phyloP scores from a whole-genome alignment of 2,329 filamentous ascomycete species.

The Gaeumannomyces tritici region DNA sequence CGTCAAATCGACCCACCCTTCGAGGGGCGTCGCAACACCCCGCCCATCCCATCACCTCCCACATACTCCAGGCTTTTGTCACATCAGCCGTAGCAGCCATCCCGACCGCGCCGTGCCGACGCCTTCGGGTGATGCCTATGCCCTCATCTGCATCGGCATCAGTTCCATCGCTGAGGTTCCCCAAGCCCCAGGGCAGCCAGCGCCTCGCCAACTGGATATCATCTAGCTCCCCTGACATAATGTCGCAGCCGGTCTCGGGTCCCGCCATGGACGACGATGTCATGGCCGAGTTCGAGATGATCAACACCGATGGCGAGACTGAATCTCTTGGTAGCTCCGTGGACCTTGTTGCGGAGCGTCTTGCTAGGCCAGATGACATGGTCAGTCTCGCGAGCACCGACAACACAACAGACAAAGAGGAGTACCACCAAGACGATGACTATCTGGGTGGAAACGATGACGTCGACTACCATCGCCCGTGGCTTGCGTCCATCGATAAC shows the following conservation, averaged over 20 bases:
- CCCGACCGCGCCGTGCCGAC: neutral
- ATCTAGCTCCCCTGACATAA: slow-evolving; percentile 46
- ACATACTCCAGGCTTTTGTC: neutral
- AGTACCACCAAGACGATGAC: slow-evolving; percentile 30
- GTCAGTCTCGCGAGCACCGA: slow-evolving; percentile 18
- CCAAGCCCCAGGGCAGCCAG: slow-evolving; percentile 43
- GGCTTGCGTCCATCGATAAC: neutral
- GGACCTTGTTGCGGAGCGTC: slow-evolving; percentile 8
- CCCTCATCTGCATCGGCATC: slow-evolving; percentile 24
- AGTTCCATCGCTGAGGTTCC: slow-evolving; percentile 45
- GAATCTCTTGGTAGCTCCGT: slow-evolving; percentile 24
- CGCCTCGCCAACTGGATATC: slow-evolving; percentile 51
- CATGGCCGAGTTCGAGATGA: slow-evolving; percentile 52
- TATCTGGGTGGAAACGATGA: slow-evolving; percentile 16
- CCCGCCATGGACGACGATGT: slow-evolving; percentile 48
- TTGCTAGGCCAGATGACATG: slow-evolving; percentile 16
- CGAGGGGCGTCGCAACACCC: neutral
- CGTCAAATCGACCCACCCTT: neutral
- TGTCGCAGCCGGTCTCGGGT: slow-evolving; percentile 42
- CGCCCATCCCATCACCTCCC: neutral
- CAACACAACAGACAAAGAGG: slow-evolving; percentile 36
- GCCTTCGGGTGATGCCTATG: slow-evolving; percentile 10
- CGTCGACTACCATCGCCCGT: neutral
- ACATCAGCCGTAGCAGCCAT: neutral
- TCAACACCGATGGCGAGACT: slow-evolving; percentile 41